phyloP scores from a whole-genome alignment of 2,329 filamentous ascomycete genomes.

The Ophiostoma perfectum region DNA sequence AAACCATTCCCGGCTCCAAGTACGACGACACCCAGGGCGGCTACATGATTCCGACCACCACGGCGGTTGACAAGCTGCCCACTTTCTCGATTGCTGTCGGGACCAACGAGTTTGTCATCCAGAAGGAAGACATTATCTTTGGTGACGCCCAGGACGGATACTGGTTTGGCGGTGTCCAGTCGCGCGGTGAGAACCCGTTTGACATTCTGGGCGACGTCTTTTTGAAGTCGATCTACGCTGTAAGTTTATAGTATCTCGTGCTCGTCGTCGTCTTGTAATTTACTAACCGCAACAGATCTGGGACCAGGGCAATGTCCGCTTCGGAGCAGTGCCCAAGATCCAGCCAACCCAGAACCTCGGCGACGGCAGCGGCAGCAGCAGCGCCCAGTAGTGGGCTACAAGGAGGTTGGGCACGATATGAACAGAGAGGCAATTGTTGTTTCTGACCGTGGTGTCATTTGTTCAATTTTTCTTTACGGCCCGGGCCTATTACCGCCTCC shows the following conservation, averaged over 20 bases:
- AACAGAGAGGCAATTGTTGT: background rate
- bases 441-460: background rate
- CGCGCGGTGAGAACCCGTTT: conserved; percentile 51
- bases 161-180: conserved; percentile 62
- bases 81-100: conserved; percentile 59
- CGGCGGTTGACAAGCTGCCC: conserved; percentile 50
- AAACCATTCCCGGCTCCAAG: conserved; percentile 54
- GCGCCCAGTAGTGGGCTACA: background rate
- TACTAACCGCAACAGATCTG: conserved; percentile 45
- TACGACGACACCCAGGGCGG: conserved; percentile 55
- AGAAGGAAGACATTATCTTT: conserved; percentile 59
- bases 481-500: background rate
- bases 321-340: conserved; percentile 54
- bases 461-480: background rate
- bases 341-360: conserved; percentile 36
- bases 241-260: conserved; percentile 34
- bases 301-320: conserved; percentile 55
- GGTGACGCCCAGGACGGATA: conserved; percentile 49
- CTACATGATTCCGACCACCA: conserved; percentile 55
- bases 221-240: conserved; percentile 60
- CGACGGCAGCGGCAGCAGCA: background rate
- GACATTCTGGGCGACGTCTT: conserved; percentile 62
- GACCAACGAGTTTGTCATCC: conserved; percentile 52
- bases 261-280: background rate
- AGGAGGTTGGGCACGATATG: background rate